These are phyloP conservation scores for Deinandra increscens DNA, from an alignment of 129 eudicot species.

Conservation along the genomic window DNA sequence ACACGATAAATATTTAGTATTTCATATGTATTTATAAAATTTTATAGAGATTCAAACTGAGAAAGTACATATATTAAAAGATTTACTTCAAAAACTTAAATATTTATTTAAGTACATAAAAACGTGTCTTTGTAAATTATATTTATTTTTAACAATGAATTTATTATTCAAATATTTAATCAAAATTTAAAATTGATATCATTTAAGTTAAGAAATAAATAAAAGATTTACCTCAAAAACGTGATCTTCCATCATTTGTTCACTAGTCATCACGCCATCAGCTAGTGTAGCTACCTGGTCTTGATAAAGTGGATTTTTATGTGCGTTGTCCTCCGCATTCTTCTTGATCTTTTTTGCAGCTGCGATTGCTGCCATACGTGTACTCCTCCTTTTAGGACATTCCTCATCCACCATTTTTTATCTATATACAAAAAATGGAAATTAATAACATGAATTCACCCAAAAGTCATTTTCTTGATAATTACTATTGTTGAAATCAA, in stretches of 20 bases:
- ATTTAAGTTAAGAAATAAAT: background rate
- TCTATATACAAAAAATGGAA: background rate
- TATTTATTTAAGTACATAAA: too few relatives aligned
- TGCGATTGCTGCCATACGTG: conserved; percentile 27
- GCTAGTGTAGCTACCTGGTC: background rate
- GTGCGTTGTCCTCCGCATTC: background rate
- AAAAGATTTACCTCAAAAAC: background rate
- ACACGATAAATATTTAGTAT: too few relatives aligned
- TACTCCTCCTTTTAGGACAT: conserved; percentile 27
- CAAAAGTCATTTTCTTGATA: background rate
- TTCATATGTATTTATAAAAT: too few relatives aligned
- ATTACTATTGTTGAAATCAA: background rate
- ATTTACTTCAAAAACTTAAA: too few relatives aligned
- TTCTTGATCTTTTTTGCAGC: conserved; percentile 27
- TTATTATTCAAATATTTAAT: too few relatives aligned
- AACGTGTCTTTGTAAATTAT: too few relatives aligned
- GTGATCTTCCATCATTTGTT: background rate
- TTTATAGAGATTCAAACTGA: too few relatives aligned
- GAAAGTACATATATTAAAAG: too few relatives aligned
- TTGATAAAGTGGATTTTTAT: background rate
- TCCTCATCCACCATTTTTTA: conserved; percentile 23
- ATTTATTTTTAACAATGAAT: too few relatives aligned
- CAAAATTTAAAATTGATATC: too few relatives aligned
- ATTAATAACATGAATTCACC: background rate
- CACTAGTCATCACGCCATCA: background rate